Percentiles rank a stretch among this genome's conserved stretches.
Evolutionary conservation across 352 stramenopile genomes (phyloP).

Genomic region (Globisporangium rhizosaccharum): DNA sequence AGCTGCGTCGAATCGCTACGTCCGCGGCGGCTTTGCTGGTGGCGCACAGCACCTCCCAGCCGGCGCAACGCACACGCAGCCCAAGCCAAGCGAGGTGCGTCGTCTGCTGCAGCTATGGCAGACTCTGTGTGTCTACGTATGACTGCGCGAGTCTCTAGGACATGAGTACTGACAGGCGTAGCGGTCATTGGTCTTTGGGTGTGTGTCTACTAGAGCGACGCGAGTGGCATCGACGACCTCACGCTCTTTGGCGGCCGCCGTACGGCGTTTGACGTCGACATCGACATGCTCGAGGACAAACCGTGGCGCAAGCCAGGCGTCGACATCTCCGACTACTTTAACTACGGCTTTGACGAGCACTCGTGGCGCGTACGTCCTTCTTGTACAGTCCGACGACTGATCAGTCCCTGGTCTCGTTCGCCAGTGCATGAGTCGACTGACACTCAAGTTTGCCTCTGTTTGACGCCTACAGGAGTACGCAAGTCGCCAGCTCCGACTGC

Average conservation of each 20-base stretch:
- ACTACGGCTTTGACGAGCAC: conserved; percentile 91
- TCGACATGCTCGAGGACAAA: conserved; percentile 89
- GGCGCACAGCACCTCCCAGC: conserved; percentile 25
- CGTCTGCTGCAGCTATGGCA: not conserved
- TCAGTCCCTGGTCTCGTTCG: no score
- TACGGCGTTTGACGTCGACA: conserved; percentile 90
- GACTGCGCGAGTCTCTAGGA: no score
- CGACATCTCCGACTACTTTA: conserved; percentile 93
- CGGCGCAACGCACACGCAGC: conserved; percentile 17
- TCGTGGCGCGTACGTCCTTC: conserved; percentile 53
- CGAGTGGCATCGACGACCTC: conserved; percentile 57
- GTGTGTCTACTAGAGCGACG: conserved; percentile 14
- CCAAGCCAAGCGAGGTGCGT: conserved; percentile 20
- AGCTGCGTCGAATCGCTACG: conserved; percentile 57
- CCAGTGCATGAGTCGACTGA: not conserved
- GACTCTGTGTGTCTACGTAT: not conserved
- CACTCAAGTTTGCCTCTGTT: not conserved
- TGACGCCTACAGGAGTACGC: conserved; percentile 63
- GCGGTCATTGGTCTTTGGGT: not conserved
- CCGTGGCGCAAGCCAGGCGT: conserved; percentile 88
- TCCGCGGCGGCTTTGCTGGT: conserved; percentile 50
- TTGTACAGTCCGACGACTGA: not conserved
- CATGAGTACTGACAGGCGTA: not conserved
- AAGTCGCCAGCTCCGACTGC: conserved; percentile 60
- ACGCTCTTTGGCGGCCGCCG: conserved; percentile 73